These are phyloP conservation scores for Datura wrightii DNA, from an alignment of 257 asterid species.

Conservation along the genomic window DNA sequence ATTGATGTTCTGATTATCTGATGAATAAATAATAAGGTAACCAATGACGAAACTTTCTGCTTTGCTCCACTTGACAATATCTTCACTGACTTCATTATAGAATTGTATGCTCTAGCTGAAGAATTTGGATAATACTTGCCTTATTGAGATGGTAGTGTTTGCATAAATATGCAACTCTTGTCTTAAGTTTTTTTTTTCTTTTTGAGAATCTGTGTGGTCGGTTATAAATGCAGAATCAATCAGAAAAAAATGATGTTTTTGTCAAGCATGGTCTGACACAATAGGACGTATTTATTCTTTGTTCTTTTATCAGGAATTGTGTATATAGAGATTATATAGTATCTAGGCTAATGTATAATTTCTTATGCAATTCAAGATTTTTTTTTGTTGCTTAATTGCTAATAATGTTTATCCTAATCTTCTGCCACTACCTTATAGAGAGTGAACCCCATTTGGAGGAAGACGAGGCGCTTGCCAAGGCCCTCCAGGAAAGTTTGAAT, in stretches of 20 bases:
- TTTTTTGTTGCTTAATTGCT: background rate
- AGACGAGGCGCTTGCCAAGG: slow-evolving; percentile 92
- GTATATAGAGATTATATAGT: background rate
- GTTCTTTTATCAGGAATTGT: background rate
- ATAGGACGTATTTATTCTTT: background rate
- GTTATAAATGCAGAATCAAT: slow-evolving; percentile 22
- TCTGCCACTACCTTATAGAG: slow-evolving; percentile 51
- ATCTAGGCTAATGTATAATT: background rate
- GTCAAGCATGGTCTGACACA: background rate
- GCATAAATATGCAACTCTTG: background rate
- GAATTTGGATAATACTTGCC: background rate
- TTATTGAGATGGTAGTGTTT: slow-evolving; percentile 4
- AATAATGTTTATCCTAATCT: slow-evolving; percentile 22
- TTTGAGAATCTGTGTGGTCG: background rate
- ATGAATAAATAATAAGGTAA: slow-evolving; percentile 2
- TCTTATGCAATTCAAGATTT: background rate
- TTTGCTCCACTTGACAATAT: background rate
- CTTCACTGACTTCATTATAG: background rate
- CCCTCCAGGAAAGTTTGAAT: slow-evolving; percentile 85
- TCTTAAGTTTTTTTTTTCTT: background rate
- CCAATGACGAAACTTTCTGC: background rate
- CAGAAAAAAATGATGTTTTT: background rate
- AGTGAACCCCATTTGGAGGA: slow-evolving; percentile 70
- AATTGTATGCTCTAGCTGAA: background rate
- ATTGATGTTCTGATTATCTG: background rate